Percentiles rank a stretch among this genome's conserved stretches.
Conservation (phyloP, 2,329 filamentous ascomycete species). For the Phialemoniopsis sp. region DNA sequence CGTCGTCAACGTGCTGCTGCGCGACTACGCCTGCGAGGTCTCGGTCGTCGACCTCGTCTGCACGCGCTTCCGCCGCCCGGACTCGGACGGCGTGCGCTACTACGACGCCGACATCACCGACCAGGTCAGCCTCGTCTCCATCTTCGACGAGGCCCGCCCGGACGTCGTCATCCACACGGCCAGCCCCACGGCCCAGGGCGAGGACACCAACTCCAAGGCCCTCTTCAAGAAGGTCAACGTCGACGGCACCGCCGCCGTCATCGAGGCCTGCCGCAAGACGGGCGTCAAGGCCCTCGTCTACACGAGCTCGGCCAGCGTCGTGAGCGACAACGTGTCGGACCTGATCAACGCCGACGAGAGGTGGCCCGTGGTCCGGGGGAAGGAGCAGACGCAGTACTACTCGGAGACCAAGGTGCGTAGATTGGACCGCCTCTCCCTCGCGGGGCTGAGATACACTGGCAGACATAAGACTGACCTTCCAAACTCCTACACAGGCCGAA, state of each 20-base stretch:
- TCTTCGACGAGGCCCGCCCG: conserved; percentile 66
- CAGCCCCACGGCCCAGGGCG: conserved; percentile 58
- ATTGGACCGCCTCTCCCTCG: no score
- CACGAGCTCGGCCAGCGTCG: conserved; percentile 83
- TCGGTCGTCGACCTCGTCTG: conserved; percentile 71
- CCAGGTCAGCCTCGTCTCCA: conserved; percentile 49
- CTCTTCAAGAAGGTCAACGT: conserved; percentile 82
- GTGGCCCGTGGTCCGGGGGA: conserved; percentile 71
- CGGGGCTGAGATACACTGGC: no score
- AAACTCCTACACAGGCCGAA: conserved; percentile 51
- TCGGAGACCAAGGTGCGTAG: conserved; percentile 78
- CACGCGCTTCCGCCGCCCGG: conserved; percentile 60
- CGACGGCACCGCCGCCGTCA: conserved; percentile 73
- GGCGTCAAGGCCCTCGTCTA: conserved; percentile 83
- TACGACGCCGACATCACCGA: conserved; percentile 77
- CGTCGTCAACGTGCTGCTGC: conserved; percentile 69
- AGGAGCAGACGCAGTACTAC: conserved; percentile 74
- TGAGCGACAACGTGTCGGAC: conserved; percentile 77
- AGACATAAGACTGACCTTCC: background rate
- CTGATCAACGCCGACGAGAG: conserved; percentile 82
- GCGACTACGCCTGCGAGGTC: conserved; percentile 54
- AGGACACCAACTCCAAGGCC: conserved; percentile 47
- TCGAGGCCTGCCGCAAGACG: conserved; percentile 66
- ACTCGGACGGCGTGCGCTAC: conserved; percentile 57
- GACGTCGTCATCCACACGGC: conserved; percentile 91